phyloP scores from a whole-genome alignment of 2,329 filamentous ascomycete species.

The Hypoxylon sp. region DNA sequence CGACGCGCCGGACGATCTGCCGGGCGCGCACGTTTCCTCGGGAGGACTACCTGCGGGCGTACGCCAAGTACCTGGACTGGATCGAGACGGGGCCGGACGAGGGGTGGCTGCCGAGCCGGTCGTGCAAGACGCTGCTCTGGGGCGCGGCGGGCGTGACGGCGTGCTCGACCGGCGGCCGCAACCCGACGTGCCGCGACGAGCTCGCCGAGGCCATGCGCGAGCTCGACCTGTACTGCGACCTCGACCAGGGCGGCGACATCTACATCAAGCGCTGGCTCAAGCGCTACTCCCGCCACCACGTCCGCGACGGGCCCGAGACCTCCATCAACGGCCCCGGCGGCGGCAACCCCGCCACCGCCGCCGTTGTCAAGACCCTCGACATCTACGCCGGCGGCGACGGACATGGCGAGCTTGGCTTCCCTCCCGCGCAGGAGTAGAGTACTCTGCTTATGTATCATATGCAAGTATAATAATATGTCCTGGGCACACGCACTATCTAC shows the following conservation, averaged over 20 bases:
- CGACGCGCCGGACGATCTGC: conserved; percentile 18
- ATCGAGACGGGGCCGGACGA: conserved; percentile 25
- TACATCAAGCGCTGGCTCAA: conserved; percentile 17
- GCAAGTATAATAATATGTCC: too few relatives aligned
- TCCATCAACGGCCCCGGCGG: conserved; percentile 5
- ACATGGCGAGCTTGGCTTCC: too few relatives aligned
- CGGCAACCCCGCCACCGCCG: not conserved
- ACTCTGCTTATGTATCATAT: too few relatives aligned
- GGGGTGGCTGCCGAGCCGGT: conserved; percentile 16
- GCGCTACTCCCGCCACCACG: conserved; percentile 23
- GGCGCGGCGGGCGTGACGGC: conserved; percentile 8
- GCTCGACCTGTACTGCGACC: conserved; percentile 22
- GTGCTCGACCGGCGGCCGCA: conserved; percentile 12
- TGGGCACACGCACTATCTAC: too few relatives aligned
- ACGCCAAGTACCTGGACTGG: conserved; percentile 23
- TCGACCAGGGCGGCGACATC: conserved; percentile 22
- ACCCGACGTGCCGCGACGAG: conserved; percentile 27
- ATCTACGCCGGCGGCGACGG: too few relatives aligned
- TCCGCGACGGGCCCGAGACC: conserved; percentile 23
- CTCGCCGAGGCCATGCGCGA: conserved; percentile 30
- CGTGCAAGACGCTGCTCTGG: conserved; percentile 24
- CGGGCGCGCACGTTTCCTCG: conserved; percentile 14
- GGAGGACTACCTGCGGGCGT: conserved; percentile 16
- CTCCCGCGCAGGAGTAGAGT: too few relatives aligned
- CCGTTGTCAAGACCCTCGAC: too few relatives aligned